phyloP scores from a whole-genome alignment of 306 rosid species.

The Elaeagnus macrophylla region DNA sequence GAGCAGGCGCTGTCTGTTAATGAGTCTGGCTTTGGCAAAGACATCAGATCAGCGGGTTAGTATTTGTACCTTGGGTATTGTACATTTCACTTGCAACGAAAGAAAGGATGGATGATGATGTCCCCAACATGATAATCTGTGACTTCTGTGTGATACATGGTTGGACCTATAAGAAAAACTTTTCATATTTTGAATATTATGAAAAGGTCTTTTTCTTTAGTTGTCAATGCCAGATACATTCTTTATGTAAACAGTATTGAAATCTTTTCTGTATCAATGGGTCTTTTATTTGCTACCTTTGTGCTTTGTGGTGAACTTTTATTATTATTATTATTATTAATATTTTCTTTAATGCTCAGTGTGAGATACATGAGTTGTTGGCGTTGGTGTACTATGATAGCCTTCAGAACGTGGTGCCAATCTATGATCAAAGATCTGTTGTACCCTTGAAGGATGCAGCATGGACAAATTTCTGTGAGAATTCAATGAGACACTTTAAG shows the following conservation, averaged over 20 bases:
- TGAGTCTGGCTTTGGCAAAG: conserved; percentile 97
- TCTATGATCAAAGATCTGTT: conserved; percentile 84
- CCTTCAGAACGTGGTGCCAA: conserved; percentile 92
- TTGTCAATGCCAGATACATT: too few relatives aligned
- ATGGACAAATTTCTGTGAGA: conserved; percentile 72
- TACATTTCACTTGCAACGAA: neutral
- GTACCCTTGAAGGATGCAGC: conserved; percentile 75
- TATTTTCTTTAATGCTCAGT: conserved; percentile 37
- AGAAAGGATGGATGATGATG: too few relatives aligned
- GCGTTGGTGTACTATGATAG: conserved; percentile 97
- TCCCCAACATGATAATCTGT: too few relatives aligned
- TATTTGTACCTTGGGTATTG: conserved; percentile 11
- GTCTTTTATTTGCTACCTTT: neutral
- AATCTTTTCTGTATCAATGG: conserved; percentile 15
- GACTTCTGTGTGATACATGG: too few relatives aligned
- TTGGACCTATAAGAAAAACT: too few relatives aligned
- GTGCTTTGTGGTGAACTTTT: neutral
- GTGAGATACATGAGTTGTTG: conserved; percentile 89
- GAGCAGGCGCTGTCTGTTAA: conserved; percentile 87
- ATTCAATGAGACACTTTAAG: conserved; percentile 90
- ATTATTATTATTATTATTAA: conserved; percentile 12
- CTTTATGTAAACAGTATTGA: too few relatives aligned
- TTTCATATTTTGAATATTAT: too few relatives aligned
- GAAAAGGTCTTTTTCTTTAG: too few relatives aligned
- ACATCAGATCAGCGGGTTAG: conserved; percentile 72